Percentiles rank a stretch among this genome's conserved stretches.
Evolutionary conservation across 208 protist genomes (phyloP).

Genomic region (Acanthamoeba castellanii): DNA sequence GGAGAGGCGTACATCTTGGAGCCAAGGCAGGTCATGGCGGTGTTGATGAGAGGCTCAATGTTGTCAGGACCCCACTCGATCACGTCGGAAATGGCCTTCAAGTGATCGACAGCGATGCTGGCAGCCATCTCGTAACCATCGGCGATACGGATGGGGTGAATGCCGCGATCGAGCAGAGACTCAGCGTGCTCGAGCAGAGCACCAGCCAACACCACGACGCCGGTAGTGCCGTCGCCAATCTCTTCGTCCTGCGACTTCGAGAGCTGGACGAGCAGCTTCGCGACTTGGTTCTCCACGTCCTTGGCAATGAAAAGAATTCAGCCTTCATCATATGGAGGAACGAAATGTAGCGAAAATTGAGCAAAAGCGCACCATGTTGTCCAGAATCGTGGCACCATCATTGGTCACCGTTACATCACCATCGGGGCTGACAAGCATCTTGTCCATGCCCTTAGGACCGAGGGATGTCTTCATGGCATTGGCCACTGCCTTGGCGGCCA

Average conservation of each 20-base stretch:
- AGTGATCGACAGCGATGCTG: constrained; percentile 95
- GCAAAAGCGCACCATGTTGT: constrained; percentile 92
- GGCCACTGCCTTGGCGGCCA: constrained; percentile 96
- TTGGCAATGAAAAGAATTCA: not conserved
- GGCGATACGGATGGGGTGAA: constrained; percentile 83
- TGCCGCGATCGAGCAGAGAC: constrained; percentile 94
- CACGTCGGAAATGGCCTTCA: constrained; percentile 93
- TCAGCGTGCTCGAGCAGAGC: constrained; percentile 98
- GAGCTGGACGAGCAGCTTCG: constrained; percentile 99
- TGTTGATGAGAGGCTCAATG: constrained; percentile 95
- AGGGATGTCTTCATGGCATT: constrained; percentile 98
- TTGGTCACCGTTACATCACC: constrained; percentile 99
- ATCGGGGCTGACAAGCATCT: constrained; percentile 96
- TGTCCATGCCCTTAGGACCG: constrained; percentile 93
- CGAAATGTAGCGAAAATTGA: not conserved
- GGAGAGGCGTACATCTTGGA: constrained; percentile 95
- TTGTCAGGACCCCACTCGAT: constrained; percentile 89
- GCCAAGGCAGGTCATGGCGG: constrained; percentile 98
- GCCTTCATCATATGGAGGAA: not conserved
- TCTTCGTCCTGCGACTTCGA: constrained; percentile 99
- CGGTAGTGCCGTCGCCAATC: constrained; percentile 99
- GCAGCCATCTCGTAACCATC: constrained; percentile 95
- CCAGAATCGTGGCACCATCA: constrained; percentile 99
- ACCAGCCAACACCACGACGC: constrained; percentile 99
- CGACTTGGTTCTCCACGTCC: constrained; percentile 99